Percentiles rank a stretch among this genome's conserved stretches.
Conservation (phyloP, 768 basidiomycete species). For the Russula sp. region DNA sequence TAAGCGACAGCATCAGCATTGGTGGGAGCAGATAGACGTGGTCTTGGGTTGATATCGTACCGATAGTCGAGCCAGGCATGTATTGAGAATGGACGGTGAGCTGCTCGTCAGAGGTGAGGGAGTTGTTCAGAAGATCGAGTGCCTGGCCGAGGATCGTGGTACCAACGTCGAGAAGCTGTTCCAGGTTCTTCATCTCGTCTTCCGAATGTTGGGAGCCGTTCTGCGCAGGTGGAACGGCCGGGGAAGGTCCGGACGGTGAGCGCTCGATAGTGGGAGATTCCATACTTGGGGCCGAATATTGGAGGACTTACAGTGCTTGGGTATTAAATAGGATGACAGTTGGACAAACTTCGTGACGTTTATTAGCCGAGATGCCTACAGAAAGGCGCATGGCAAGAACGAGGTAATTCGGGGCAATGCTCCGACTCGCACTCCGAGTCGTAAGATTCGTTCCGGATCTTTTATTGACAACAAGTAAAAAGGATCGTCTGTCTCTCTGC, state of each 20-base stretch:
- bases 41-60: conserved; percentile 34
- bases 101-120: conserved; percentile 63
- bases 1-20: conserved; percentile 28
- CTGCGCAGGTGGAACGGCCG: conserved; percentile 7
- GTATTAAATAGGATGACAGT: conserved; percentile 1
- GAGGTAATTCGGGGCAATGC: background rate
- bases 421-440: too few species aligned
- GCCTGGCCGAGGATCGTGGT: conserved; percentile 66
- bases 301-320: background rate
- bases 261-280: background rate
- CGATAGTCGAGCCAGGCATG: conserved; percentile 85
- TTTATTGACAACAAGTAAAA: background rate
- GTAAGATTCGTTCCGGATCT: too few species aligned
- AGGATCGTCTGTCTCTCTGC: conserved; percentile 50
- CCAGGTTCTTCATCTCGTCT: conserved; percentile 31
- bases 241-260: background rate
- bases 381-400: conserved; percentile 10
- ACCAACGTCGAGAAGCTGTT: conserved; percentile 60
- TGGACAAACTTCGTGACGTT: background rate
- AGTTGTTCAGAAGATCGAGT: conserved; percentile 61
- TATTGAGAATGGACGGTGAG: conserved; percentile 62
- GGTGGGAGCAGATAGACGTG: background rate
- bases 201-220: conserved; percentile 2
- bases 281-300: background rate
- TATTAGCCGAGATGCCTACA: background rate